Percentiles rank a stretch among this genome's conserved stretches.
Evolutionary conservation across 208 protist species (phyloP).

Genomic region (Wallacemonas collosoma): DNA sequence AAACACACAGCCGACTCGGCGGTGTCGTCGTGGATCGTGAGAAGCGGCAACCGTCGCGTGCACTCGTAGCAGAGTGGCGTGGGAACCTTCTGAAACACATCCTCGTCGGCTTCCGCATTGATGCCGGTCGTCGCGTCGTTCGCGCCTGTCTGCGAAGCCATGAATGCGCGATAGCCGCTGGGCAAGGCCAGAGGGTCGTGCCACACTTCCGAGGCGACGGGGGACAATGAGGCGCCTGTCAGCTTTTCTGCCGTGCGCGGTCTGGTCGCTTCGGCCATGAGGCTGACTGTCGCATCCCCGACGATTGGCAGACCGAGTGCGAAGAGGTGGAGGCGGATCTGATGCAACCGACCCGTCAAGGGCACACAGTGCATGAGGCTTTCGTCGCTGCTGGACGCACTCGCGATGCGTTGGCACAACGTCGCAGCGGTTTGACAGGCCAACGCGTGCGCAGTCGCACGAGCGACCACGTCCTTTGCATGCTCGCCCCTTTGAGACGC

Average conservation of each 20-base stretch:
- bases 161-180: not conserved
- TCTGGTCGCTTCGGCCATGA: not conserved
- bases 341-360: conserved; percentile 91
- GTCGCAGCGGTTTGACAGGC: conserved; percentile 29
- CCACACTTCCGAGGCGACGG: not conserved
- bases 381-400: not conserved
- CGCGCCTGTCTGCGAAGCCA: conserved; percentile 24
- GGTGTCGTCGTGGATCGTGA: conserved; percentile 37
- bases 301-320: conserved; percentile 79
- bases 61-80: conserved; percentile 74
- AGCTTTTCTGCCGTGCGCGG: not conserved
- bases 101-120: too few species aligned
- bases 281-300: conserved; percentile 43
- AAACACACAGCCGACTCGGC: conserved; percentile 45
- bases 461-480: too few species aligned
- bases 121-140: too few species aligned
- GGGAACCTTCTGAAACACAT: too few species aligned
- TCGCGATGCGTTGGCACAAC: conserved; percentile 37
- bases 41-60: conserved; percentile 44
- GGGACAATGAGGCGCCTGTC: not conserved
- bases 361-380: conserved; percentile 85
- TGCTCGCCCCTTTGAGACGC: too few species aligned
- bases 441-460: not conserved
- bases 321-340: conserved; percentile 89
- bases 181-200: conserved; percentile 10